phyloP scores from a whole-genome alignment of 2,329 filamentous ascomycete genomes.

The Monilinia vaccinii-corymbosi region DNA sequence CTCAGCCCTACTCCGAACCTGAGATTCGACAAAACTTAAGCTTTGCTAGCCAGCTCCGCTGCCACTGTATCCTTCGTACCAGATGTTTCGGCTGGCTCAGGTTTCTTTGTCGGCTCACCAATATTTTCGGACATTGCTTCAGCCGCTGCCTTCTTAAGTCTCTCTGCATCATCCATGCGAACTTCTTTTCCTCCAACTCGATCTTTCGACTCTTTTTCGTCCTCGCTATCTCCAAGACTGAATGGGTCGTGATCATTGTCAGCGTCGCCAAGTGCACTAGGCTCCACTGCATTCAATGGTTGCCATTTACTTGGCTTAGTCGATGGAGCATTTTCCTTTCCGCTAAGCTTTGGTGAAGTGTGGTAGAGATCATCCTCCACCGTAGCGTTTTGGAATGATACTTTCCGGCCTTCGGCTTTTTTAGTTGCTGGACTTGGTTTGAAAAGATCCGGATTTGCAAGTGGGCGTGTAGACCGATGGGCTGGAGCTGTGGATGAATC shows the following conservation, averaged over 20 bases:
- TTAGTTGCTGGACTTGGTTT: conserved; percentile 46
- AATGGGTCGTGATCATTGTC: conserved; percentile 79
- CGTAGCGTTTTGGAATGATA: conserved; percentile 49
- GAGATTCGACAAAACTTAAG: conserved; percentile 9
- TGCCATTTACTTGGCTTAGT: conserved; percentile 92
- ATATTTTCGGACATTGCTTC: conserved; percentile 37
- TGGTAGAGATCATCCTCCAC: conserved; percentile 69
- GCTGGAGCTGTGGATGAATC: conserved; percentile 39
- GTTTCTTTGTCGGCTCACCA: conserved; percentile 24
- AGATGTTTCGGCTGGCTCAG: conserved; percentile 24
- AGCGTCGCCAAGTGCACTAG: conserved; percentile 70
- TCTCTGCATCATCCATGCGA: conserved; percentile 45
- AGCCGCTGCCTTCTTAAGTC: conserved; percentile 53
- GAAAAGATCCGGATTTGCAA: conserved; percentile 73
- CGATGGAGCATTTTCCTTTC: conserved; percentile 41
- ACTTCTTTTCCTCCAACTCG: conserved; percentile 40
- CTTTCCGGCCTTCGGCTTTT: conserved; percentile 38
- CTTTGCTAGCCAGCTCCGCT: conserved; percentile 22
- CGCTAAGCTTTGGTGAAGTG: conserved; percentile 46
- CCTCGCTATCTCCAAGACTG: conserved; percentile 89
- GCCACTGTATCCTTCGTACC: conserved; percentile 28
- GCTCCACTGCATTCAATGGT: conserved; percentile 76
- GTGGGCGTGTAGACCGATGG: conserved; percentile 51
- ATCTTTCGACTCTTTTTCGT: conserved; percentile 72
- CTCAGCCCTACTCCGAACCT: not conserved